These are phyloP conservation scores for Collybia sordida DNA, from an alignment of 768 basidiomycete genomes.

Conservation along the genomic window DNA sequence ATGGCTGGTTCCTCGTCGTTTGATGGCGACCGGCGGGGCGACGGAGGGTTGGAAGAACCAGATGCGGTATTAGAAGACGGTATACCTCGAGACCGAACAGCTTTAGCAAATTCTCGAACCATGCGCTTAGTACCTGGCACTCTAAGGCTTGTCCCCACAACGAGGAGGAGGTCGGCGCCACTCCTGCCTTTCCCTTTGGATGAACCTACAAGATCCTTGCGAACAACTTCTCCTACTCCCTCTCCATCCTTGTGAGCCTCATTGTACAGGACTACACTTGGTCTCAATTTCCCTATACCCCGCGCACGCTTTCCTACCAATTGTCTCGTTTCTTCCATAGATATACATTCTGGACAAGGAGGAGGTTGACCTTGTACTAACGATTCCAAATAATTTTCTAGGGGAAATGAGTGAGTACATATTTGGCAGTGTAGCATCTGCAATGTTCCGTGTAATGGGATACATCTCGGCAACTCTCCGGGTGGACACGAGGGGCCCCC, in stretches of 20 bases:
- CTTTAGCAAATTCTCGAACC: conserved; percentile 85
- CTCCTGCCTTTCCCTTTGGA: conserved; percentile 65
- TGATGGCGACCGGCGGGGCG: conserved; percentile 41
- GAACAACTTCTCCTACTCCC: conserved; percentile 81
- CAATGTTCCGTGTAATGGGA: conserved; percentile 89
- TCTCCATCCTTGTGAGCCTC: conserved; percentile 87
- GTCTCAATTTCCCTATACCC: conserved; percentile 77
- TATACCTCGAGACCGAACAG: conserved; percentile 55
- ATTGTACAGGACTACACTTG: conserved; percentile 89
- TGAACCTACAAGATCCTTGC: conserved; percentile 74
- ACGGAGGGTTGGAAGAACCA: conserved; percentile 44
- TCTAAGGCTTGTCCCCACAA: conserved; percentile 86
- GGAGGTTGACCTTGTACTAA: conserved; percentile 65
- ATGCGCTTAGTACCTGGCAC: conserved; percentile 92
- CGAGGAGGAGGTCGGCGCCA: conserved; percentile 81
- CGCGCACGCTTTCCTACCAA: conserved; percentile 77
- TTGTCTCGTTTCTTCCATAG: conserved; percentile 66
- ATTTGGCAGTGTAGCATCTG: conserved; percentile 77
- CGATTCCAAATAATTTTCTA: conserved; percentile 58
- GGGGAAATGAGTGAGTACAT: conserved; percentile 72
- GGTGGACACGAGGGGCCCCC: conserved; percentile 50
- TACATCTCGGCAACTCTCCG: conserved; percentile 70
- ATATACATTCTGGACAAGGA: conserved; percentile 76
- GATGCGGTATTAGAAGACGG: conserved; percentile 30
- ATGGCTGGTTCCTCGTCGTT: conserved; percentile 54